Base-by-base conservation (phyloP, 768 basidiomycete species). In the Filobasidium floriforme region DNA sequence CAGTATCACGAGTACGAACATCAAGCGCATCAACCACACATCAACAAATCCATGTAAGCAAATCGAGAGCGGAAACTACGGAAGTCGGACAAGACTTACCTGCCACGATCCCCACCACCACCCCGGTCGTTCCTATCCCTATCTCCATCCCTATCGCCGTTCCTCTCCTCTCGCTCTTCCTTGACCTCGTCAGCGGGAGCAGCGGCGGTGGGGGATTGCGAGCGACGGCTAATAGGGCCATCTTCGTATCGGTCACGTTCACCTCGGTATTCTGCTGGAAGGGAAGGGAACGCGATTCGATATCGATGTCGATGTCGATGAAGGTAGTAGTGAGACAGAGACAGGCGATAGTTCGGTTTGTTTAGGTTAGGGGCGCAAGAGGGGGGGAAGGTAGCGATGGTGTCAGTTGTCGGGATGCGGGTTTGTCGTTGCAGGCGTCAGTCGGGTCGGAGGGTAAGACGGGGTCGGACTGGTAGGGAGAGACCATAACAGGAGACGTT, bases 181-280 rank as follows among this genome's bases (percentile, higher is more conserved):
- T 57, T 15, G 43, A 10, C 37, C 26, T 28, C 28, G 22, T 3
- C 64, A 41, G 29, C 40, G 24, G 57, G 57, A 19, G 26, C 41
- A 32, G 46, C 64, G 14, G 14, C 19, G 22, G 57, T 15, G 12
- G 64, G 64, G 40, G 64, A 65, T 41, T 65, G 57, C 15, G 64
- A 65, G 37, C 64, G 64, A 49, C 64, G 64, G 18, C 32, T 52
- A n/a, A n/a, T n/a, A 9, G 64, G 57, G 37, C 57, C 64, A 52
- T 65, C 64, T 43, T 57, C 59, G 59, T 65, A 65, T 19, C 57
- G 64, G 64, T 65, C 64, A 44, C 64, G 55, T 60, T 65, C 64
- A 44, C 64, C 64, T 60, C 64, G 64, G 64, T 65, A 65, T 32
- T 59, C 64, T 65, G 46, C 19, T 44, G 59, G 28, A 51, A 5